Conservation (phyloP, 306 rosid genomes). For the Vigna unguiculata region DNA sequence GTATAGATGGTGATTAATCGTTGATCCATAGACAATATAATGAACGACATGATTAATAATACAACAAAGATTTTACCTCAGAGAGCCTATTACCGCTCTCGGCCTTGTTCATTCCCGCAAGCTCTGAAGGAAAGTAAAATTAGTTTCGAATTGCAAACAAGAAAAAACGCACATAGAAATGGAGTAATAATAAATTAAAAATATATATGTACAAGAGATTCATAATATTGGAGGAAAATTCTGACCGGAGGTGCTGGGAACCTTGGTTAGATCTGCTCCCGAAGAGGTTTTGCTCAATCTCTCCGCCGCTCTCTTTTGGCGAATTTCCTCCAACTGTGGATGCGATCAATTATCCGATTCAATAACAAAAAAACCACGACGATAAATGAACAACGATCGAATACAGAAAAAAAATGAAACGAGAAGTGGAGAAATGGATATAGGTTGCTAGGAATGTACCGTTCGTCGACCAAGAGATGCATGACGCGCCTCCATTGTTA, state of each 20-base stretch:
- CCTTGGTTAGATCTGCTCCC: conserved; percentile 76
- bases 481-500: conserved; percentile 79
- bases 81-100: conserved; percentile 74
- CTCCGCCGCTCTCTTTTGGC: conserved; percentile 90
- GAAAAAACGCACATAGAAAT: not conserved
- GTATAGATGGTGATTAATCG: not conserved
- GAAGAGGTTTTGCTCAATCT: conserved; percentile 82
- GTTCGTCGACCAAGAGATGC: conserved; percentile 90
- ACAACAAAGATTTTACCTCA: conserved; percentile 56
- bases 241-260: conserved; percentile 63
- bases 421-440: not conserved
- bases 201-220: not conserved
- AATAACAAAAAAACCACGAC: not conserved
- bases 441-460: conserved; percentile 43
- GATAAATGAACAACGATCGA: not conserved
- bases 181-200: not conserved
- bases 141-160: conserved; percentile 7
- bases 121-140: conserved; percentile 50
- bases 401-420: conserved; percentile 1
- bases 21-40: not conserved
- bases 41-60: not conserved
- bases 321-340: conserved; percentile 82
- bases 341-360: conserved; percentile 23
- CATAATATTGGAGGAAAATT: not conserved
- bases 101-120: conserved; percentile 61